Conservation (phyloP, 169 alveolate species). For the Plasmodium chabaudi region DNA sequence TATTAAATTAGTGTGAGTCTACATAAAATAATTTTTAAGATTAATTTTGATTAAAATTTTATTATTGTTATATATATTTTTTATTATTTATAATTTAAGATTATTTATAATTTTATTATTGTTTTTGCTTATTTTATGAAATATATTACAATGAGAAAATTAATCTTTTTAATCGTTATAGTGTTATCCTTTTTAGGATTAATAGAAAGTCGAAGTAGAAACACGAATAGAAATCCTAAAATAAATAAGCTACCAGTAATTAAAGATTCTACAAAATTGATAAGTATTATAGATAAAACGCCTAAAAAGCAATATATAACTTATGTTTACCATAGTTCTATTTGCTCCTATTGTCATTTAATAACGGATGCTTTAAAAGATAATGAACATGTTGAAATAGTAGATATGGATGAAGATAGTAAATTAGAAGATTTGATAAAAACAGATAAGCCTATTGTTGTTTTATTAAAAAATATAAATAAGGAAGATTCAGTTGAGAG, state of each 20-base stretch:
- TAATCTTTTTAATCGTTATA: constrained; percentile 14
- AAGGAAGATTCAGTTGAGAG: constrained; percentile 23
- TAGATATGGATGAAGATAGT: constrained; percentile 12
- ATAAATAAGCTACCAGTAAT: not conserved
- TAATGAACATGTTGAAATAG: constrained; percentile 31
- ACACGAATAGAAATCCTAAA: not conserved
- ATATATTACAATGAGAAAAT: constrained; percentile 2
- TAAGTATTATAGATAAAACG: constrained; percentile 12
- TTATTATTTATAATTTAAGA: too few species aligned
- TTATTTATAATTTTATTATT: not conserved
- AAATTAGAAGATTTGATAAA: constrained; percentile 45
- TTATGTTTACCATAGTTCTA: constrained; percentile 26
- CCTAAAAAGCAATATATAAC: constrained; percentile 20
- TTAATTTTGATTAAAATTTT: too few species aligned
- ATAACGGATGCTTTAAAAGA: constrained; percentile 11
- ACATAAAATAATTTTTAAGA: too few species aligned
- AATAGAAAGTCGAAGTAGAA: not conserved
- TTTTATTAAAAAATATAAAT: constrained; percentile 53
- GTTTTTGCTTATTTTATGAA: not conserved
- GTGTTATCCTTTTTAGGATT: constrained; percentile 59
- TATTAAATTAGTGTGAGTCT: too few species aligned
- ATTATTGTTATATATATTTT: too few species aligned
- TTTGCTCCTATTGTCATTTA: constrained; percentile 31
- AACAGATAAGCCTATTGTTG: constrained; percentile 51
- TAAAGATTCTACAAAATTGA: constrained; percentile 8